These are phyloP conservation scores for Clavispora fructus DNA, from an alignment of 805 yeast genomes.

Conservation along the genomic window DNA sequence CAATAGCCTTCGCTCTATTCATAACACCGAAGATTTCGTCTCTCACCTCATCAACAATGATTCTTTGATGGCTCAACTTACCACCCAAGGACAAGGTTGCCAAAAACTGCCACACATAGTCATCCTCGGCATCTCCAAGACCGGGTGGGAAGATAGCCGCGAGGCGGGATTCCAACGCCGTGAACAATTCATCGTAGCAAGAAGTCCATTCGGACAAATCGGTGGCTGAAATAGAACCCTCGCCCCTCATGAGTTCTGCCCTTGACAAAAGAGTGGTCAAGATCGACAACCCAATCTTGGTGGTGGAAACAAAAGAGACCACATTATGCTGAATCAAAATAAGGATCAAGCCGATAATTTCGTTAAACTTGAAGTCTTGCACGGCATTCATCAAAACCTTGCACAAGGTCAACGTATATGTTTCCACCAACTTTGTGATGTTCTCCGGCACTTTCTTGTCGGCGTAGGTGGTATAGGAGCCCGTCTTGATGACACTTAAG, in stretches of 20 bases:
- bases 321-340: conserved; percentile 67
- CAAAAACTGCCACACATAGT: conserved; percentile 91
- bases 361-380: conserved; percentile 74
- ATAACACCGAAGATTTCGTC: conserved; percentile 89
- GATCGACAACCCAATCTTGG: conserved; percentile 79
- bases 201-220: conserved; percentile 68
- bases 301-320: conserved; percentile 59
- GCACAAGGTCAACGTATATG: conserved; percentile 74
- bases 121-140: conserved; percentile 48
- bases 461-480: conserved; percentile 66
- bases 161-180: conserved; percentile 71
- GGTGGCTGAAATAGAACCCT: conserved; percentile 51
- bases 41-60: conserved; percentile 89
- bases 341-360: conserved; percentile 71
- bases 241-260: conserved; percentile 88
- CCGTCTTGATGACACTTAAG: conserved; percentile 69
- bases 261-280: conserved; percentile 87
- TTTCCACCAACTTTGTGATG: conserved; percentile 57
- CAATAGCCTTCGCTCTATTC: conserved; percentile 64
- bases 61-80: conserved; percentile 82
- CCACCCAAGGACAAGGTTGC: conserved; percentile 93
- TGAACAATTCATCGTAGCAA: conserved; percentile 78
- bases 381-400: conserved; percentile 80
- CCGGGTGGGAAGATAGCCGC: conserved; percentile 76
- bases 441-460: conserved; percentile 48